phyloP scores from a whole-genome alignment of 2,329 filamentous ascomycete genomes.

The Taxawa tesnikishii region DNA sequence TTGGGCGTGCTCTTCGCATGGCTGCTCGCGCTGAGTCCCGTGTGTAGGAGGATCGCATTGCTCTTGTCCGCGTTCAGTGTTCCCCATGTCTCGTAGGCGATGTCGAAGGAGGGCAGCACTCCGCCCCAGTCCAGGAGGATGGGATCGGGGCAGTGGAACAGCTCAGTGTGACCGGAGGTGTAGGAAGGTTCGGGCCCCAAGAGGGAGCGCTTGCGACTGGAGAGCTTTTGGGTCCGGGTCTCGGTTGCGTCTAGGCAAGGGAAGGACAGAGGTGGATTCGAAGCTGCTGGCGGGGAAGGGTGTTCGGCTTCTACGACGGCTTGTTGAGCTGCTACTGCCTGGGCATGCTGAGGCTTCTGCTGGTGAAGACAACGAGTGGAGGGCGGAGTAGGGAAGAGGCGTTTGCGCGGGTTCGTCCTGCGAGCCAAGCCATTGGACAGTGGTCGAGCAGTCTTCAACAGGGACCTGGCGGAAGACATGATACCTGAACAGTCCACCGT shows the following conservation, averaged over 20 bases:
- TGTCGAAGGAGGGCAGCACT: constrained; percentile 72
- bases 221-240: constrained; percentile 57
- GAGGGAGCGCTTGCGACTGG: constrained; percentile 44
- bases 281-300: constrained; percentile 27
- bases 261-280: constrained; percentile 79
- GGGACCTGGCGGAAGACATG: background rate
- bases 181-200: constrained; percentile 89
- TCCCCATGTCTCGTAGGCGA: constrained; percentile 93
- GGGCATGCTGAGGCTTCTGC: constrained; percentile 4
- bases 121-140: constrained; percentile 91
- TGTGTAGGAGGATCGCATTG: constrained; percentile 87
- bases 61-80: constrained; percentile 63
- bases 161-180: constrained; percentile 73
- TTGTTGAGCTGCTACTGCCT: constrained; percentile 13
- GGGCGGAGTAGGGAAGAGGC: constrained; percentile 6
- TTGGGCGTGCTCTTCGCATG: constrained; percentile 84
- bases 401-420: constrained; percentile 12
- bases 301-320: constrained; percentile 13
- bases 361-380: constrained; percentile 5
- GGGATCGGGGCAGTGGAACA: constrained; percentile 60
- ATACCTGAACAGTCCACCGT: too few relatives aligned
- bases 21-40: constrained; percentile 89
- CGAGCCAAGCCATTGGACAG: constrained; percentile 8
- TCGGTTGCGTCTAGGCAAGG: constrained; percentile 82
- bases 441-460: constrained; percentile 1